These are phyloP conservation scores for Pseudopyricularia cyperi DNA, from an alignment of 2,329 filamentous ascomycete genomes.

Conservation along the genomic window DNA sequence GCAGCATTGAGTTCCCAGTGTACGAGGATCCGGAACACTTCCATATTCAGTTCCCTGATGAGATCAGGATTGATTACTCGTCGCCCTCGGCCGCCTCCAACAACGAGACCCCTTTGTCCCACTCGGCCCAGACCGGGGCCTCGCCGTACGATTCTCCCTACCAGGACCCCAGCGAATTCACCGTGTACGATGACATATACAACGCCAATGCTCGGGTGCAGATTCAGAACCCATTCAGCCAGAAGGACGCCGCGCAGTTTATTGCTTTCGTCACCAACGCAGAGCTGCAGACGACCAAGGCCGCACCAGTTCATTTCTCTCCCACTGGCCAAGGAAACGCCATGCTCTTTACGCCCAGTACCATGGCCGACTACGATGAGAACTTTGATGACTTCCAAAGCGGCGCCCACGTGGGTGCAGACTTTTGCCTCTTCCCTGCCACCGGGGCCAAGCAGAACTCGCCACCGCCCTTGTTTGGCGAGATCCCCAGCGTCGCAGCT, in stretches of 20 bases:
- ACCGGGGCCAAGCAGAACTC: conserved; percentile 23
- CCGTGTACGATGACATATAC: conserved; percentile 50
- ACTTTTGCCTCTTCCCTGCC: conserved; percentile 52
- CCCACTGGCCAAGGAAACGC: conserved; percentile 54
- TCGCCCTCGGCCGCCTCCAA: conserved; percentile 30
- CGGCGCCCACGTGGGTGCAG: conserved; percentile 30
- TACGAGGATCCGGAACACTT: conserved; percentile 36
- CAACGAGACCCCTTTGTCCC: conserved; percentile 35
- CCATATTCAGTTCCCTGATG: conserved; percentile 19
- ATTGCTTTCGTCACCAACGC: conserved; percentile 20
- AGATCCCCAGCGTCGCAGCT: conserved; percentile 34
- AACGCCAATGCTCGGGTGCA: conserved; percentile 42
- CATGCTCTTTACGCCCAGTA: conserved; percentile 56
- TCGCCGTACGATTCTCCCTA: conserved; percentile 32
- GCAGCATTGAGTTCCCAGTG: conserved; percentile 31
- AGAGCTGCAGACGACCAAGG: conserved; percentile 25
- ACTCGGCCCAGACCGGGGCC: conserved; percentile 30
- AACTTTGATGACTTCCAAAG: conserved; percentile 42
- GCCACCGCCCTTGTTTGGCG: conserved; percentile 33
- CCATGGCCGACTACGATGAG: conserved; percentile 50
- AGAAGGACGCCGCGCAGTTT: conserved; percentile 29
- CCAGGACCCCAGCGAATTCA: conserved; percentile 48
- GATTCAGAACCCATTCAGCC: conserved; percentile 26
- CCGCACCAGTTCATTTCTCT: conserved; percentile 43
- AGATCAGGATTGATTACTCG: conserved; percentile 26